phyloP scores from a whole-genome alignment of 1,139 yeast genomes.

The Geotrichum aggregatum region DNA sequence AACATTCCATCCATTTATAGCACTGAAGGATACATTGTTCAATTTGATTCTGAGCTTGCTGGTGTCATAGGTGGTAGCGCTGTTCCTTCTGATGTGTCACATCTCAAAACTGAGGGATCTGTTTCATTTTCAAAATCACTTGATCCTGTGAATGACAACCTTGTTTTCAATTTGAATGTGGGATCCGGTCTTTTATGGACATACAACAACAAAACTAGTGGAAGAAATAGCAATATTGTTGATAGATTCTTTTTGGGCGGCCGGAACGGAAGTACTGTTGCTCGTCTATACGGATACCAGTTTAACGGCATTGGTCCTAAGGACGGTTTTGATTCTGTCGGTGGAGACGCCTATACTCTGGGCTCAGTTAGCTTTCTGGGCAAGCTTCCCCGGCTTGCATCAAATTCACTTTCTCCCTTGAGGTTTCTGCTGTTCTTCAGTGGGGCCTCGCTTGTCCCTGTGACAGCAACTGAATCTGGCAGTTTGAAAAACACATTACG shows the following conservation, averaged over 20 bases:
- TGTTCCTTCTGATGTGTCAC: slow-evolving; percentile 18
- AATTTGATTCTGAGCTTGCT: slow-evolving; percentile 52
- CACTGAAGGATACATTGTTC: slow-evolving; percentile 47
- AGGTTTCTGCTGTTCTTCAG: slow-evolving; percentile 22
- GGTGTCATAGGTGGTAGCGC: slow-evolving; percentile 38
- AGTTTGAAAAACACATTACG: not conserved
- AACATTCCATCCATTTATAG: slow-evolving; percentile 52
- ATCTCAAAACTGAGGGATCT: slow-evolving; percentile 12
- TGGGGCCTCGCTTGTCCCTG: slow-evolving; percentile 19
- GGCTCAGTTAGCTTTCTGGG: slow-evolving; percentile 21
- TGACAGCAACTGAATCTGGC: not conserved
- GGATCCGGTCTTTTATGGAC: slow-evolving; percentile 25
- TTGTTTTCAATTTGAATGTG: slow-evolving; percentile 25
- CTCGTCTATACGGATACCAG: slow-evolving; percentile 53
- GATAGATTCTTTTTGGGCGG: slow-evolving; percentile 56
- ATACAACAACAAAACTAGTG: slow-evolving; percentile 17
- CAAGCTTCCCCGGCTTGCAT: slow-evolving; percentile 20
- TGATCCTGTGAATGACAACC: slow-evolving; percentile 24
- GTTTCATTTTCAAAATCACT: slow-evolving; percentile 23
- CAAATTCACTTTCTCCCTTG: slow-evolving; percentile 20
- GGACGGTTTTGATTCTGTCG: slow-evolving; percentile 49
- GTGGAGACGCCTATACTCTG: slow-evolving; percentile 51
- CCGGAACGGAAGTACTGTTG: slow-evolving; percentile 49
- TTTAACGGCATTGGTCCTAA: slow-evolving; percentile 76
- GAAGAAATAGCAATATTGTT: slow-evolving; percentile 29